These are phyloP conservation scores for Candida broadrunensis DNA, from an alignment of 805 yeast genomes.

Conservation along the genomic window DNA sequence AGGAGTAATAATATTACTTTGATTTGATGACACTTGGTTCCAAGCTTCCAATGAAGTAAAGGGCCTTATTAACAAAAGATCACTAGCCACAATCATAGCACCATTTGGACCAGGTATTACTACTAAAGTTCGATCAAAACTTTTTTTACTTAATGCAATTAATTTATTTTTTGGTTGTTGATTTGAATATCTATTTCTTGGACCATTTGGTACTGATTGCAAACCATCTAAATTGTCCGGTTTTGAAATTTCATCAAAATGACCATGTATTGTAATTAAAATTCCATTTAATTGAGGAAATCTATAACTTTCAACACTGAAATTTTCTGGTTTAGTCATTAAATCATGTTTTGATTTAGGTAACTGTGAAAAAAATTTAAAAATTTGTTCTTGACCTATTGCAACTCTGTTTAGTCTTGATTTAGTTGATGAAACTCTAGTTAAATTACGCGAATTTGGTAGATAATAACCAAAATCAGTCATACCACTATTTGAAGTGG, in stretches of 20 bases:
- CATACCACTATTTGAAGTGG: slow-evolving; percentile 8
- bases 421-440: slow-evolving; percentile 54
- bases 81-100: slow-evolving; percentile 81
- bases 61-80: slow-evolving; percentile 67
- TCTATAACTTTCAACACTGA: slow-evolving; percentile 76
- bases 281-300: slow-evolving; percentile 73
- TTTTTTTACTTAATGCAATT: slow-evolving; percentile 51
- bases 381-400: slow-evolving; percentile 67
- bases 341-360: slow-evolving; percentile 81
- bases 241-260: slow-evolving; percentile 63
- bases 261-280: slow-evolving; percentile 79
- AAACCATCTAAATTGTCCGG: slow-evolving; percentile 41
- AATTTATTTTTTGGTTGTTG: slow-evolving; percentile 28
- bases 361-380: slow-evolving; percentile 55
- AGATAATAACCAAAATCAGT: slow-evolving; percentile 62
- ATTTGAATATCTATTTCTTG: slow-evolving; percentile 14
- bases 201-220: slow-evolving; percentile 8
- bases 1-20: background rate
- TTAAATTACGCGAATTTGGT: slow-evolving; percentile 72
- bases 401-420: slow-evolving; percentile 58
- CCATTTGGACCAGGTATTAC: slow-evolving; percentile 70
- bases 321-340: slow-evolving; percentile 57
- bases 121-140: slow-evolving; percentile 85
- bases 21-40: slow-evolving; percentile 21
- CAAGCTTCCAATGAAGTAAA: slow-evolving; percentile 57